Evolutionary conservation across 345 rosid species (phyloP).

Genomic region (Aquilaria malaccensis): DNA sequence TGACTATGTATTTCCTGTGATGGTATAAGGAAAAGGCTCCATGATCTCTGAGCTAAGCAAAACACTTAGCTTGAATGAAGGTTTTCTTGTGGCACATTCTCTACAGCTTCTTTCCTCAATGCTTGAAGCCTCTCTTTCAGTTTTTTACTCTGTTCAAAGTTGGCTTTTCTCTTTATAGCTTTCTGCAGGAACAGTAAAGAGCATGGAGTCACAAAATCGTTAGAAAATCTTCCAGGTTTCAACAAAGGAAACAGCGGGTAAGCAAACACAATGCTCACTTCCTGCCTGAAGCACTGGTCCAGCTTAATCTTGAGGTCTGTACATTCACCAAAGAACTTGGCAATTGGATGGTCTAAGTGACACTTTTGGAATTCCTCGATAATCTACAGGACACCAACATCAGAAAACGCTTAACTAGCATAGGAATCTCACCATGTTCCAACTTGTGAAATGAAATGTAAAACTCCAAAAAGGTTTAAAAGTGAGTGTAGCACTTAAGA

Average conservation of each 20-base stretch:
- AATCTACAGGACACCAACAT: slow-evolving; percentile 36
- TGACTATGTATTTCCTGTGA: too few relatives aligned
- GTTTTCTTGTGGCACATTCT: not conserved
- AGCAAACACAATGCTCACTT: slow-evolving; percentile 33
- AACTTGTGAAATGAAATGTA: not conserved
- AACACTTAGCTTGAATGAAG: too few relatives aligned
- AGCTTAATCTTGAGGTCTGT: slow-evolving; percentile 79
- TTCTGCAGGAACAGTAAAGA: slow-evolving; percentile 36
- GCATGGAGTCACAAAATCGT: not conserved
- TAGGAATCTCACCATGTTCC: not conserved
- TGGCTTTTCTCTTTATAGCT: slow-evolving; percentile 85
- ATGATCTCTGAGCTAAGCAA: too few relatives aligned
- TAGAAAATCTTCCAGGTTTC: not conserved
- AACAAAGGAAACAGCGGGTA: not conserved
- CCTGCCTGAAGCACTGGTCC: slow-evolving; percentile 77
- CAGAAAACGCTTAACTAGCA: not conserved
- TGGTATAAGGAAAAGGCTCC: too few relatives aligned
- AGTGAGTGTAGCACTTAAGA: too few relatives aligned
- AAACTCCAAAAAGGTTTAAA: too few relatives aligned
- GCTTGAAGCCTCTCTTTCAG: slow-evolving; percentile 42
- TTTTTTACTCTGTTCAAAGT: slow-evolving; percentile 53
- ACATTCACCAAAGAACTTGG: slow-evolving; percentile 83
- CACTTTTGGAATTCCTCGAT: slow-evolving; percentile 87
- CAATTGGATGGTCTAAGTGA: slow-evolving; percentile 76
- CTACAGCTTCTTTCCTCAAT: slow-evolving; percentile 42